phyloP scores from a whole-genome alignment of 805 yeast species.

The Candida quercuum region DNA sequence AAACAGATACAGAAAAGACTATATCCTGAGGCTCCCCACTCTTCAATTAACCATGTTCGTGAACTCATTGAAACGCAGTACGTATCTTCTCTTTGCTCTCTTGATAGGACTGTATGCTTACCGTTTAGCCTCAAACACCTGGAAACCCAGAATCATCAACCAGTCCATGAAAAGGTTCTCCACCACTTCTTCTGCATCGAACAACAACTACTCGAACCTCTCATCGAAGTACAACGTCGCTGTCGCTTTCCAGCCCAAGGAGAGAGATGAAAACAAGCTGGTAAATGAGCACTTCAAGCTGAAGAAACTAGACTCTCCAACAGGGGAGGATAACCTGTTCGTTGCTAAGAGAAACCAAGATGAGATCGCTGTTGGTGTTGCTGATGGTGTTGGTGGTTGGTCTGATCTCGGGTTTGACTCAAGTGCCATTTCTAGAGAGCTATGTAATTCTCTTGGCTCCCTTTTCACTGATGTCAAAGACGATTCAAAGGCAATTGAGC shows the following conservation, averaged over 20 bases:
- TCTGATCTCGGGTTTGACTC: conserved; percentile 87
- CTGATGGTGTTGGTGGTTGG: conserved; percentile 99
- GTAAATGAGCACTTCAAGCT: conserved; percentile 23
- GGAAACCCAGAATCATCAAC: conserved; percentile 3
- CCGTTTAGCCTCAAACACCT: conserved; percentile 9
- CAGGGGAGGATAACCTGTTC: conserved; percentile 77
- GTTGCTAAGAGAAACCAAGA: conserved; percentile 32
- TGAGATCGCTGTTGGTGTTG: conserved; percentile 62
- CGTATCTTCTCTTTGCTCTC: conserved; percentile 15
- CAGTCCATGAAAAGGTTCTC: conserved; percentile 4
- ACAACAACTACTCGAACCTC: conserved; percentile 14
- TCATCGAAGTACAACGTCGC: conserved; percentile 46
- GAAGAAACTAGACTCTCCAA: conserved; percentile 43
- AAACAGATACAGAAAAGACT: too few species aligned
- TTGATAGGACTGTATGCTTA: conserved; percentile 18
- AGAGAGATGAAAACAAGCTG: conserved; percentile 48
- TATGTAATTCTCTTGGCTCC: conserved; percentile 53
- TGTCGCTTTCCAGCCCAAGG: conserved; percentile 73
- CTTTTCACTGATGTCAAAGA: conserved; percentile 11
- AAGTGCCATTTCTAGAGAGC: conserved; percentile 76
- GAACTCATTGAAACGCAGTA: conserved; percentile 18
- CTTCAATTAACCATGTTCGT: conserved; percentile 15
- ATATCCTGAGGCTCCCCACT: too few species aligned
- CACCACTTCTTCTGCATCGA: conserved; percentile 9
- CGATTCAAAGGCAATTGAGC: conserved; percentile 7